A percentile compares a stretch with the other conserved stretches of the same genome.
Conservation (phyloP, 768 basidiomycete species). For the Royoungia palumana region DNA sequence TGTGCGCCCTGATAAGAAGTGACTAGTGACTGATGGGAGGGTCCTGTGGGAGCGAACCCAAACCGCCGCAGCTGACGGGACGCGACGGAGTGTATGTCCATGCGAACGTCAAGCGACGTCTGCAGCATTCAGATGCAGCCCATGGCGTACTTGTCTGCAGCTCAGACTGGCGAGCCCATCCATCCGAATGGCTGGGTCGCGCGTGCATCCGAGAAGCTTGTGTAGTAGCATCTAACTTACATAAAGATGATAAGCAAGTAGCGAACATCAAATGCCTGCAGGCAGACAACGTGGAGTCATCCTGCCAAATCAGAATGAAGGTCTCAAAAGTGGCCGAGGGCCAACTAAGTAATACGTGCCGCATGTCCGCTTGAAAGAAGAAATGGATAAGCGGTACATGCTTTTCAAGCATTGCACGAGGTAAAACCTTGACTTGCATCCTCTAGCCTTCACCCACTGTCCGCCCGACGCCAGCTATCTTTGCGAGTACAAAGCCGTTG, state of each 20-base stretch:
- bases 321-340: slow-evolving; percentile 40
- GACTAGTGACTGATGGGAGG: slow-evolving; percentile 49
- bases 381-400: slow-evolving; percentile 53
- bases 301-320: slow-evolving; percentile 47
- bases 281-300: slow-evolving; percentile 69
- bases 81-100: neutral
- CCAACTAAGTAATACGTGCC: slow-evolving; percentile 30
- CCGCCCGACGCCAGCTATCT: slow-evolving; percentile 24
- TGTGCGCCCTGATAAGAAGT: slow-evolving; percentile 45
- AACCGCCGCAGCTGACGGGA: slow-evolving; percentile 13
- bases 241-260: slow-evolving; percentile 42
- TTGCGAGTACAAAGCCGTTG: slow-evolving; percentile 26
- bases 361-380: slow-evolving; percentile 34
- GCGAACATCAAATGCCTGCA: slow-evolving; percentile 58
- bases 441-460: slow-evolving; percentile 18
- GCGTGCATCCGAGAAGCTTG: slow-evolving; percentile 8
- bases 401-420: slow-evolving; percentile 47
- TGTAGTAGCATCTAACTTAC: slow-evolving; percentile 32
- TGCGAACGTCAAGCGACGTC: no score
- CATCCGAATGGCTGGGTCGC: no score
- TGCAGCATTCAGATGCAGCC: neutral
- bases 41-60: slow-evolving; percentile 27
- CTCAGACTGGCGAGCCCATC: no score
- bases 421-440: slow-evolving; percentile 37
- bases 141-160: no score